phyloP scores from a whole-genome alignment of 176 grass and related monocot species.

The Eragrostis curvula region DNA sequence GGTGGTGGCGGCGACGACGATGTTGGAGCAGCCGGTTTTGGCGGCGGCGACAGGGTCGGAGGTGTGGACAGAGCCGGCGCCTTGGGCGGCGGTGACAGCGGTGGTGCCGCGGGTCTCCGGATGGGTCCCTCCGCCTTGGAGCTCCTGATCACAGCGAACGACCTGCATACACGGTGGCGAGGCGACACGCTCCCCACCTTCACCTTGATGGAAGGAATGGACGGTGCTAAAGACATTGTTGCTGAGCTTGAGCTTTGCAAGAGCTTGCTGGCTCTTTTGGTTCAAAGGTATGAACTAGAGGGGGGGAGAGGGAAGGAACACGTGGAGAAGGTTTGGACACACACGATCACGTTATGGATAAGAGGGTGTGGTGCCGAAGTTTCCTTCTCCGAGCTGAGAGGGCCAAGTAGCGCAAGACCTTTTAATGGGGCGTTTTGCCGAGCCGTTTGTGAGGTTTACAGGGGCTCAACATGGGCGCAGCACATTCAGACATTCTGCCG shows the following conservation, averaged over 20 bases:
- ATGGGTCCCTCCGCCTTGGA: constrained; percentile 90
- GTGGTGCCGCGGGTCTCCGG: constrained; percentile 78
- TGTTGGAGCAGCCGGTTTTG: constrained; percentile 36
- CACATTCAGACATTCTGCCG: constrained; percentile 47
- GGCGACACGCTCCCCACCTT: constrained; percentile 55
- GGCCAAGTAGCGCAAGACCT: constrained; percentile 17
- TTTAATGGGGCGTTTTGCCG: background rate
- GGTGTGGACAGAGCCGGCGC: constrained; percentile 51
- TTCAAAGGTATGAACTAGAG: background rate
- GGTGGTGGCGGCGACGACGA: constrained; percentile 26
- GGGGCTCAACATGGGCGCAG: constrained; percentile 59
- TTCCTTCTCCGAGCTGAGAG: background rate
- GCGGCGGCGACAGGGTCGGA: constrained; percentile 60
- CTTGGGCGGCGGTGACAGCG: constrained; percentile 71
- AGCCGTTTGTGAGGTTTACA: constrained; percentile 46
- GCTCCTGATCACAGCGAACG: constrained; percentile 61
- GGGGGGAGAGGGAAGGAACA: constrained; percentile 19
- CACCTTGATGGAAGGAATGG: constrained; percentile 89
- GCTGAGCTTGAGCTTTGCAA: constrained; percentile 23
- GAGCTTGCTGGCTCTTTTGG: constrained; percentile 6
- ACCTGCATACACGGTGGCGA: constrained; percentile 38
- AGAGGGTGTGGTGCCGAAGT: constrained; percentile 52
- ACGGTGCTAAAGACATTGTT: constrained; percentile 83
- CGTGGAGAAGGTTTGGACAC: constrained; percentile 54
- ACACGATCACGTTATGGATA: constrained; percentile 48